phyloP scores from a whole-genome alignment of 2,329 filamentous ascomycete species.

The Sporothrix luriei region DNA sequence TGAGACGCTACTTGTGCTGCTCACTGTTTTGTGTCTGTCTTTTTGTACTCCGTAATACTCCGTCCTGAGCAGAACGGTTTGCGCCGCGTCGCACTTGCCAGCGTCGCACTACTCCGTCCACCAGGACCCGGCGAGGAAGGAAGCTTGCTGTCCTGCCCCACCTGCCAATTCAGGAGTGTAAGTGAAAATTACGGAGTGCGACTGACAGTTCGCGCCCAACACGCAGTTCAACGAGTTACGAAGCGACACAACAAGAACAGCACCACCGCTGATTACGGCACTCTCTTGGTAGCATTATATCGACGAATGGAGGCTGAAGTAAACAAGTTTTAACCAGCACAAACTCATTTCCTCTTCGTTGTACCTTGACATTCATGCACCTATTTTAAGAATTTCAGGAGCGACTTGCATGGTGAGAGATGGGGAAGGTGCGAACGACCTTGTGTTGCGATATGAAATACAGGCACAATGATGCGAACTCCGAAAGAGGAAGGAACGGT shows the following conservation, averaged over 20 bases:
- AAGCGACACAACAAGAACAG: not conserved
- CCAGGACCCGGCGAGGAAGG: not conserved
- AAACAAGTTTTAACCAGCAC: not conserved
- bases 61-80: not conserved
- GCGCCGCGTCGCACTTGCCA: constrained; percentile 18
- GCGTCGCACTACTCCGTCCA: not conserved
- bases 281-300: not conserved
- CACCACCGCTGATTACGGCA: not conserved
- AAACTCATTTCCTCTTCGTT: not conserved
- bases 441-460: not conserved
- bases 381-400: constrained; percentile 2
- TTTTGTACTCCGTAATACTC: not conserved
- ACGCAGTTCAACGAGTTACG: not conserved
- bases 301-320: not conserved
- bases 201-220: not conserved
- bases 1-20: constrained; percentile 15
- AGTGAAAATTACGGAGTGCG: not conserved
- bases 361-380: not conserved
- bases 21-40: not conserved
- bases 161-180: constrained; percentile 26
- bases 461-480: not conserved
- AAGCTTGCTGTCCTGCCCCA: constrained; percentile 23
- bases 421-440: constrained; percentile 12
- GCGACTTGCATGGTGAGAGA: too few relatives aligned
- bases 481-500: not conserved